Evolutionary conservation across 208 protist species (phyloP), one percentile per base, ranked within the genome.

Genomic region (Leishmania mexicana): DNA sequence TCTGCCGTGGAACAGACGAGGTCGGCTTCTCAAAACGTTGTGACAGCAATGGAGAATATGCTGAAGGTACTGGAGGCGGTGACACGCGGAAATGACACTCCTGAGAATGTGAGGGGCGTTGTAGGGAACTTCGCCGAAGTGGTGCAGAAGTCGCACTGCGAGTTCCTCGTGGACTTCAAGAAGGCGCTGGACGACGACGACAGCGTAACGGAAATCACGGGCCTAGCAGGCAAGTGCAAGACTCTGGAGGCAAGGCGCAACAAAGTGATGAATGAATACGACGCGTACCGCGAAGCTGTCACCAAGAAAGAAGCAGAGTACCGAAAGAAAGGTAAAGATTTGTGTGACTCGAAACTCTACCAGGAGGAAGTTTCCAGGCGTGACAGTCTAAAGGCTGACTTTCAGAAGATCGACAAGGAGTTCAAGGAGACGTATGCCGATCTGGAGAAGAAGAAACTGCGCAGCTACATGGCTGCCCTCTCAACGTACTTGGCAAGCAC

Each of bases 261-360:
- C 64, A 90, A 85, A 70, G 38, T 85, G n/a, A 88, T 88, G 86
- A 77, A 80, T 3, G 87, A 95, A 72, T 95, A 90, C 64, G 90
- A 93, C 80, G 80, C 86, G 1, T 95, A 95, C 80, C 83, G 91
- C 62, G 86, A 89, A 2, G 67, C 85, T 28, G 92, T 92, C 0
- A 28, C 49, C 57, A 90, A 87, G 47, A 93, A 91, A 75, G 89
- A 92, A 62, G 45, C n/a, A 7, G 81, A 90, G 76, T 93, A 93
- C 83, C 75, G 60, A 17, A 93, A 93, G 81, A 93, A 92, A 74
- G 83, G 84, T 49, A 95, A 93, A 67, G 76, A 88, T 57, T 75
- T 93, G 17, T 80, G 78, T 4, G 79, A 81, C 19, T 93, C 89
- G 3, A 92, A 92, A 76, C 72, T 79, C 64, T 92, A 93, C 80